Conservation (phyloP, 495 filamentous ascomycete genomes). For the Xeromyces bisporus region DNA sequence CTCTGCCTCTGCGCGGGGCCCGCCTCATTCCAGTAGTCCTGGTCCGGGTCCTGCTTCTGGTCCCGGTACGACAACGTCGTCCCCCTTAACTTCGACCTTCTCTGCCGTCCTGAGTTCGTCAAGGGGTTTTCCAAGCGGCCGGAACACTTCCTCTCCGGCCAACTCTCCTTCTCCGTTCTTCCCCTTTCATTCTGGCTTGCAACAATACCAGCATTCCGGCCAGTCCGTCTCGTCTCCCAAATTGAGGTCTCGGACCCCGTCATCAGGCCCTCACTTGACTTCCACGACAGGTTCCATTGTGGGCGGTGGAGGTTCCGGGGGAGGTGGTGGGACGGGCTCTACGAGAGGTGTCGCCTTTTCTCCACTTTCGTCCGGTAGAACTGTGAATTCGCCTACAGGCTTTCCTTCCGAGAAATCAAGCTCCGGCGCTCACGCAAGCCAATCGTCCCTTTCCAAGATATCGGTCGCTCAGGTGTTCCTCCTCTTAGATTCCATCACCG, state of each 20-base stretch:
- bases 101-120: slow-evolving; percentile 39
- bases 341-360: slow-evolving; percentile 44
- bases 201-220: slow-evolving; percentile 31
- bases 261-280: slow-evolving; percentile 40
- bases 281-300: slow-evolving; percentile 37
- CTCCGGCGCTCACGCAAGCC: slow-evolving; percentile 26
- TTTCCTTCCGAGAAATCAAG: slow-evolving; percentile 37
- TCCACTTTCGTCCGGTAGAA: slow-evolving; percentile 44
- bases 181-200: slow-evolving; percentile 41
- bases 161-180: slow-evolving; percentile 35
- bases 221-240: slow-evolving; percentile 42
- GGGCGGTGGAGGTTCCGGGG: slow-evolving; percentile 43
- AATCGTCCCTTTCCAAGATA: slow-evolving; percentile 55
- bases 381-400: slow-evolving; percentile 41
- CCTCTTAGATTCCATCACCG: slow-evolving; percentile 81
- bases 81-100: slow-evolving; percentile 35
- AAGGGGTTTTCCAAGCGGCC: slow-evolving; percentile 28
- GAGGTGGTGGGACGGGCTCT: slow-evolving; percentile 37
- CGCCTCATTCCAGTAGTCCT: slow-evolving; percentile 22
- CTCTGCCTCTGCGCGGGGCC: slow-evolving; percentile 29
- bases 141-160: slow-evolving; percentile 33
- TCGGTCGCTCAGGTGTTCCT: slow-evolving; percentile 89
- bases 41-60: too few species aligned
- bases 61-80: slow-evolving; percentile 31
- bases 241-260: slow-evolving; percentile 43